Base-by-base conservation (phyloP, 768 basidiomycete species). In the Tephrocybe sp. region DNA sequence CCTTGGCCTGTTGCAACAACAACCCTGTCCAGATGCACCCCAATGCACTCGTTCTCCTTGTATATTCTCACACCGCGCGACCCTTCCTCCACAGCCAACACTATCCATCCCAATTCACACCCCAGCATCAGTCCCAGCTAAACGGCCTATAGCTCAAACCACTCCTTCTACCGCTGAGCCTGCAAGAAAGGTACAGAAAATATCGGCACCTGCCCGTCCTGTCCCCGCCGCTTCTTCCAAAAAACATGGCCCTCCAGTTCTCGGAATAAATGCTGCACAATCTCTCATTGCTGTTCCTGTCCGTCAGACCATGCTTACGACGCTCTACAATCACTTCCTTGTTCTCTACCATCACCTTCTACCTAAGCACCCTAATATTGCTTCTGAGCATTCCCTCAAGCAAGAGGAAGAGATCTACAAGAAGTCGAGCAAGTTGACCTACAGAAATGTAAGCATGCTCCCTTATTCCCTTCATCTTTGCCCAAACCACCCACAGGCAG, bases 361-460 rank as follows among this genome's bases (percentile, higher is more conserved):
- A 2, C 66, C 79, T 2, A 51, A 67, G 12, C 74, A 84, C 52
- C 83, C 87, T 0, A 69, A 74, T 19, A 65, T 94, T 16, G 87
- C 91, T 0, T 70, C 84, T 0, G 84, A 91, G 47, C 88, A 96
- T 68, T 84, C 93, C 3, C 75, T 92, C 9, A 78, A 72, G 43
- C 92, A 96, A 60, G 93, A 96, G 61, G 79, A 81, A 31, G 85
- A 92, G 52, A 76, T 92, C 0, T 93, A 92, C 67, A 74, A 72
- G 20, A 83, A 81, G 54, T 81, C 87, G 0, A 85, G 75, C 46
- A 92, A 89, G 66, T 65, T 80, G 41, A 91, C 91, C 0, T 96
- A 96, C 67, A 87, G 91, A 44, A 87, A 88, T 71, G 90, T 89
- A 62, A 55, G 81, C 60, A 13, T 33, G 36, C 32, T 22, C 31